phyloP scores from a whole-genome alignment of 768 basidiomycete species.

The Kwoniella pini region DNA sequence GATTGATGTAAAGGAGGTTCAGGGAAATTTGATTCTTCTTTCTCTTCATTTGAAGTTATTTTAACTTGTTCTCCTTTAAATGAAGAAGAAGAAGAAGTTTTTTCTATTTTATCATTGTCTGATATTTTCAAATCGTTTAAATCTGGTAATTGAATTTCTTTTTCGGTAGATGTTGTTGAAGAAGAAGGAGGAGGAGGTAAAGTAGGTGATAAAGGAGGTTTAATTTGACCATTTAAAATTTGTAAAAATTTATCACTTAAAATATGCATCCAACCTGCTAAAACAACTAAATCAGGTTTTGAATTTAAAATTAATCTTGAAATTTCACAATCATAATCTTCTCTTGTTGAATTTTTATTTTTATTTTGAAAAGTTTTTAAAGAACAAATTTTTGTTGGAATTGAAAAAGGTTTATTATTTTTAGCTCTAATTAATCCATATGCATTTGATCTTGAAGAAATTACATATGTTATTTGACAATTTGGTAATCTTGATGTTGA shows the following conservation, averaged over 20 bases:
- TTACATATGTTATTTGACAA: constrained; percentile 71
- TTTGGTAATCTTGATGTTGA: constrained; percentile 72
- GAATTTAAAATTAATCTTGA: constrained; percentile 66
- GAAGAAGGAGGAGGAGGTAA: constrained; percentile 18
- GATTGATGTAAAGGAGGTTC: constrained; percentile 7
- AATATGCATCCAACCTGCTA: constrained; percentile 99
- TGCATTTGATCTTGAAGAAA: constrained; percentile 90
- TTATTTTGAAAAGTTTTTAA: constrained; percentile 80
- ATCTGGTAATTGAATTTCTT: constrained; percentile 9
- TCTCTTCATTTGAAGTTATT: neutral
- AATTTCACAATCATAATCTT: constrained; percentile 82
- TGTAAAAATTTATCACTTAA: constrained; percentile 78
- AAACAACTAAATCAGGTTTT: constrained; percentile 79
- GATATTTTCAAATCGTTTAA: neutral
- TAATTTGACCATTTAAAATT: constrained; percentile 58
- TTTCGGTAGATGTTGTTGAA: too few relatives aligned
- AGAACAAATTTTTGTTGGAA: constrained; percentile 71
- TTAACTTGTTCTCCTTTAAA: too few relatives aligned
- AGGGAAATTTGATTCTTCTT: neutral
- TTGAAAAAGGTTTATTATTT: constrained; percentile 64
- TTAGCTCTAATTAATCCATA: constrained; percentile 83
- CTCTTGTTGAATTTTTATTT: constrained; percentile 69
- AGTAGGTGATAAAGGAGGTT: constrained; percentile 28
- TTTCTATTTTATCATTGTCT: neutral
- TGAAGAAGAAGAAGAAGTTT: too few relatives aligned